phyloP scores from a whole-genome alignment of 345 rosid species.

The Aethionema arabicum region DNA sequence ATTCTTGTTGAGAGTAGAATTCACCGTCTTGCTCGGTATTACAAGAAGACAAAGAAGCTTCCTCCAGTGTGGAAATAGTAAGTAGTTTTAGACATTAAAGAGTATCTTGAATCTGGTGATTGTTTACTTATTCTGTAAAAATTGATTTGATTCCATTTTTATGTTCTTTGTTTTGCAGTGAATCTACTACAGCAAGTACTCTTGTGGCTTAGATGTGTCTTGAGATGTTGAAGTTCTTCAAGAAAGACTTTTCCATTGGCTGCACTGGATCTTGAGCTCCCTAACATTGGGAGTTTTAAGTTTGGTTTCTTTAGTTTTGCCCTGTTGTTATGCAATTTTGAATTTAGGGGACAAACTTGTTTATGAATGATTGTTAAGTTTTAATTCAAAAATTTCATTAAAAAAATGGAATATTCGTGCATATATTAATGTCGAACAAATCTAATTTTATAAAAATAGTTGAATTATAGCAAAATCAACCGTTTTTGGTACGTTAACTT shows the following conservation, averaged over 20 bases:
- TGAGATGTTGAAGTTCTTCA: constrained; percentile 3
- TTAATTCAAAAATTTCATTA: no score
- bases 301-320: constrained; percentile 22
- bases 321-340: constrained; percentile 18
- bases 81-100: constrained; percentile 27
- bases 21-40: constrained; percentile 90
- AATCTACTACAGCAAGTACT: constrained; percentile 69
- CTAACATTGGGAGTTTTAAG: background rate
- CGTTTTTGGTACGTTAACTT: no score
- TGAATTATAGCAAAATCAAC: no score
- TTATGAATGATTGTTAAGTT: background rate
- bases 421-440: no score
- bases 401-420: no score
- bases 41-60: constrained; percentile 95
- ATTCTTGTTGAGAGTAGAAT: constrained; percentile 93
- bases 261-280: constrained; percentile 3
- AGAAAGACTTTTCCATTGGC: constrained; percentile 12
- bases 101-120: background rate
- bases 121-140: no score
- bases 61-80: constrained; percentile 95
- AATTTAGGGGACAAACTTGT: constrained; percentile 5
- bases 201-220: constrained; percentile 50
- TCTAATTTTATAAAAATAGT: no score
- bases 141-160: background rate
- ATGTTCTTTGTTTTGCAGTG: constrained; percentile 37